A percentile compares a stretch with the other conserved stretches of the same genome.
Evolutionary conservation across 805 yeast genomes (phyloP).

Genomic region (Ogataea methanolica): DNA sequence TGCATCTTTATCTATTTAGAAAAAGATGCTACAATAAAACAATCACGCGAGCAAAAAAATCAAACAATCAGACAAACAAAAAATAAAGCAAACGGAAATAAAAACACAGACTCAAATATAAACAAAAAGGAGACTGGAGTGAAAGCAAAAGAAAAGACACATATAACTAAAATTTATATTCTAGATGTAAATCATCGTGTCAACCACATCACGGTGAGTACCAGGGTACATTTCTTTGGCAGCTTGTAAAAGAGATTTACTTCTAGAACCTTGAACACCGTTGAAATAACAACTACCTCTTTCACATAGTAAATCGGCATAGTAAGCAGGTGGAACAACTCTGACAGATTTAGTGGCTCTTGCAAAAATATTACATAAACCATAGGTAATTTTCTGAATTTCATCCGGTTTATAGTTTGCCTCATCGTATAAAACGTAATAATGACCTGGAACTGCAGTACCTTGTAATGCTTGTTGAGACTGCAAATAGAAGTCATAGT

Average conservation of each 20-base stretch:
- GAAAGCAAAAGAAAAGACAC: background rate
- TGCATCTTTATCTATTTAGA: too few species aligned
- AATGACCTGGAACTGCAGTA: conserved; percentile 32
- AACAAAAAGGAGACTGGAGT: background rate
- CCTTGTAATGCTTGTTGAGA: conserved; percentile 32
- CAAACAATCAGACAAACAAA: background rate
- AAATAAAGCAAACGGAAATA: background rate
- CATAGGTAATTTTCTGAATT: conserved; percentile 25
- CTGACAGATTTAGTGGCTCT: conserved; percentile 31
- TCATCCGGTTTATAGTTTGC: conserved; percentile 23
- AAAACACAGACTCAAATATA: background rate
- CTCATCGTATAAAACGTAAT: conserved; percentile 29
- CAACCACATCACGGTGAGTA: conserved; percentile 16
- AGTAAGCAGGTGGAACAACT: conserved; percentile 31
- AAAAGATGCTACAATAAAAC: too few species aligned
- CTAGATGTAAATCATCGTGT: conserved; percentile 18
- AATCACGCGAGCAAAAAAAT: background rate
- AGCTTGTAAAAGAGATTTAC: conserved; percentile 12
- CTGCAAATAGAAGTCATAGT: conserved; percentile 28
- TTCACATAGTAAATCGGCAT: conserved; percentile 28
- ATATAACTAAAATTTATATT: background rate
- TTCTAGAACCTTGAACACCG: conserved; percentile 4
- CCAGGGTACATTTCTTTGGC: conserved; percentile 12
- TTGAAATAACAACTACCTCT: conserved; percentile 24
- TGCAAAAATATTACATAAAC: conserved; percentile 27